Conservation (phyloP, 805 yeast species). For the Phaffomyces opuntiae region DNA sequence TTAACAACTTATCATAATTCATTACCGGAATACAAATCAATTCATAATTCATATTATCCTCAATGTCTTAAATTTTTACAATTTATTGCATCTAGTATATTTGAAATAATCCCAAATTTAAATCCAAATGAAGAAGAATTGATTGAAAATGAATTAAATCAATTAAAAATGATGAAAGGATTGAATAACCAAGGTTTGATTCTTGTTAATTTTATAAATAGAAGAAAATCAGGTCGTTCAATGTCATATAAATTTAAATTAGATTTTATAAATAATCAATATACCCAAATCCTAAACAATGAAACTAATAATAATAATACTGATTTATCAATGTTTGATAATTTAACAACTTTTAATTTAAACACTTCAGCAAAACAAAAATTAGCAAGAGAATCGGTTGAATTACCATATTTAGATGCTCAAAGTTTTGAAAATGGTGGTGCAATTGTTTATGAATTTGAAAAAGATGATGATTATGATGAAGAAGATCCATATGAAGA, state of each 20-base stretch:
- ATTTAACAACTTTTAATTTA: constrained; percentile 82
- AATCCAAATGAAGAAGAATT: constrained; percentile 40
- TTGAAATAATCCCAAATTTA: constrained; percentile 48
- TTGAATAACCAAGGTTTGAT: constrained; percentile 39
- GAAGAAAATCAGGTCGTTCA: constrained; percentile 84
- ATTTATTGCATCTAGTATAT: constrained; percentile 69
- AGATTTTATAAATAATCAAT: constrained; percentile 40
- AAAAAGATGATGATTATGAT: constrained; percentile 95
- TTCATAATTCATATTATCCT: constrained; percentile 38
- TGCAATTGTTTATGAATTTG: constrained; percentile 92
- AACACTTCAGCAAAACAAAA: constrained; percentile 70
- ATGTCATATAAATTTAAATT: constrained; percentile 47
- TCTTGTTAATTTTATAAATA: constrained; percentile 47
- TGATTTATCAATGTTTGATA: constrained; percentile 53
- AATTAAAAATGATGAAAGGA: constrained; percentile 43
- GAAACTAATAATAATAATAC: constrained; percentile 28
- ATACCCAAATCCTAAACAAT: constrained; percentile 24
- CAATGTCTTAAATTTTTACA: constrained; percentile 42
- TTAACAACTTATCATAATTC: constrained; percentile 43
- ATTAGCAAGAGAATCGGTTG: constrained; percentile 75
- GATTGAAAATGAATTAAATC: constrained; percentile 31
- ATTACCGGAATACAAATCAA: constrained; percentile 26
- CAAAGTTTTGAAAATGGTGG: constrained; percentile 78
- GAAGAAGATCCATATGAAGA: constrained; percentile 98
- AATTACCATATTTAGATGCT: constrained; percentile 86